These are phyloP conservation scores for Moesziomyces sp. DNA, from an alignment of 1,284 basidiomycete genomes.

Conservation along the genomic window DNA sequence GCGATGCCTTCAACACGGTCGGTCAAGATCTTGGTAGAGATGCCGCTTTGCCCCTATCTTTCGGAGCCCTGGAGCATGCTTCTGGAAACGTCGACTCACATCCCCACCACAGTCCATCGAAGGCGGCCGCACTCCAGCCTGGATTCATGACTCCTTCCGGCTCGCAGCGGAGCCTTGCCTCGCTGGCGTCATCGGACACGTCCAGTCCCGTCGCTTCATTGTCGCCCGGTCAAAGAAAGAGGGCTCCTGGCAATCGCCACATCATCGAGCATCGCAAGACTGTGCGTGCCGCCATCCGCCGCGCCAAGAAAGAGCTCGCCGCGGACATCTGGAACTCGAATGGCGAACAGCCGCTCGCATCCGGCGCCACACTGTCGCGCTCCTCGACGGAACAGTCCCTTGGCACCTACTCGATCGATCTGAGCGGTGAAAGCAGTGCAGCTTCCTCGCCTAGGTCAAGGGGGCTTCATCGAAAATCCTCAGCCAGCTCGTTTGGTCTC, in stretches of 20 bases:
- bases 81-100: background rate
- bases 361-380: constrained; percentile 19
- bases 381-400: constrained; percentile 43
- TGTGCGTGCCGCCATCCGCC: constrained; percentile 44
- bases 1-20: constrained; percentile 55
- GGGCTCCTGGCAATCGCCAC: constrained; percentile 58
- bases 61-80: background rate
- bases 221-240: constrained; percentile 25
- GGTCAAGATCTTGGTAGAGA: constrained; percentile 24
- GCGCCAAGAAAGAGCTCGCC: constrained; percentile 34
- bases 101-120: background rate
- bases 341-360: constrained; percentile 11
- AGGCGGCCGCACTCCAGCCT: background rate
- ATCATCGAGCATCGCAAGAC: constrained; percentile 55
- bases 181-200: constrained; percentile 9
- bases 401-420: constrained; percentile 41
- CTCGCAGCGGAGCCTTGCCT: constrained; percentile 22
- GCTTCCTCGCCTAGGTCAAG: constrained; percentile 35
- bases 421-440: constrained; percentile 34
- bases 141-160: constrained; percentile 32
- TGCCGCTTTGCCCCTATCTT: background rate
- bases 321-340: constrained; percentile 19
- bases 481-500: constrained; percentile 24
- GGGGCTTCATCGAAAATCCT: constrained; percentile 18
- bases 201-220: constrained; percentile 3